A percentile compares a stretch with the other conserved stretches of the same genome.
Conservation (phyloP, 148 eudicot genomes). For the Polygonum aviculare region DNA sequence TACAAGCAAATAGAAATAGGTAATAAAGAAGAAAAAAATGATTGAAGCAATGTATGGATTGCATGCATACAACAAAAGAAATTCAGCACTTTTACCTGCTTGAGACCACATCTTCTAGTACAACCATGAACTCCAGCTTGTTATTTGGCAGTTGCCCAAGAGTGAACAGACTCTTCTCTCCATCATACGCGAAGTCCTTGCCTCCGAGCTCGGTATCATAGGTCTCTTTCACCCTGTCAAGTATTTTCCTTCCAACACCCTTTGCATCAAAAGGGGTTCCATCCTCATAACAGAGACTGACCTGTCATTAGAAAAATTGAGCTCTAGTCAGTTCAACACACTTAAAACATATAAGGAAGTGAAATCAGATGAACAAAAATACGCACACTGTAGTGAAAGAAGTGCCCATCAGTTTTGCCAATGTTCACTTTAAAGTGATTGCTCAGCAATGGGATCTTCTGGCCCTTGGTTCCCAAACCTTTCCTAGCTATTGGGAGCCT, state of each 20-base stretch:
- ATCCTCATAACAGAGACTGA: slow-evolving; percentile 77
- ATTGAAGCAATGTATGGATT: too few species aligned
- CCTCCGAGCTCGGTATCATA: slow-evolving; percentile 74
- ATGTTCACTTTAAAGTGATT: slow-evolving; percentile 88
- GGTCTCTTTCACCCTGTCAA: slow-evolving; percentile 74
- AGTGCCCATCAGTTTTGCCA: slow-evolving; percentile 54
- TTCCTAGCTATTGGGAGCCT: slow-evolving; percentile 66
- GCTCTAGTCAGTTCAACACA: not conserved
- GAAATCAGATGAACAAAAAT: not conserved
- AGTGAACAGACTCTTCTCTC: slow-evolving; percentile 91
- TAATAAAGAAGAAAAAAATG: not conserved
- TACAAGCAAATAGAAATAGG: not conserved
- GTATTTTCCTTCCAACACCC: slow-evolving; percentile 70
- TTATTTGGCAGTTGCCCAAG: slow-evolving; percentile 78
- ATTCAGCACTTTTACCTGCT: slow-evolving; percentile 37
- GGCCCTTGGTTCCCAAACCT: slow-evolving; percentile 62
- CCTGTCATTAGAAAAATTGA: slow-evolving; percentile 24
- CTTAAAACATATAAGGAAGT: not conserved
- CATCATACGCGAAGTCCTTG: slow-evolving; percentile 89
- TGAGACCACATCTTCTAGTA: slow-evolving; percentile 60
- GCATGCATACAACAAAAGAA: not conserved
- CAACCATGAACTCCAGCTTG: slow-evolving; percentile 75
- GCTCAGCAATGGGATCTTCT: slow-evolving; percentile 50
- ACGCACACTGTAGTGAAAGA: slow-evolving; percentile 80
- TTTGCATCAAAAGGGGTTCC: slow-evolving; percentile 82